phyloP scores from a whole-genome alignment of 306 rosid genomes.

The Rosa rugosa region DNA sequence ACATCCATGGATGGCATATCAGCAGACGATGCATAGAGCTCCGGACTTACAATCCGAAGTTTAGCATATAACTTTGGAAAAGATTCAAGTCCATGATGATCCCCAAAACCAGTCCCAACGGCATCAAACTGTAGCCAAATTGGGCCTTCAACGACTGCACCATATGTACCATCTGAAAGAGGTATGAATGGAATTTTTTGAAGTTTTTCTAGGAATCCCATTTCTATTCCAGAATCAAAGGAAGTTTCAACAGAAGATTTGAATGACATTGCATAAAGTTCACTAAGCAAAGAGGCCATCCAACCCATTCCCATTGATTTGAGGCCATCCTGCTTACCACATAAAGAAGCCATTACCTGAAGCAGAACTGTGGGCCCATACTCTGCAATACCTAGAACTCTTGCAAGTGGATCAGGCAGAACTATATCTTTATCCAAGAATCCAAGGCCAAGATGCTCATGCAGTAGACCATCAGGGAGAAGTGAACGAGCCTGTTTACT shows the following conservation, averaged over 20 bases:
- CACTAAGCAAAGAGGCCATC: constrained; percentile 69
- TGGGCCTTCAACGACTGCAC: constrained; percentile 69
- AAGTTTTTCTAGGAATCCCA: constrained; percentile 47
- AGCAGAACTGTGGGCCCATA: constrained; percentile 75
- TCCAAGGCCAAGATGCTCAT: constrained; percentile 78
- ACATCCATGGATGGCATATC: constrained; percentile 44
- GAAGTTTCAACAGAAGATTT: constrained; percentile 45
- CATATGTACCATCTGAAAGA: constrained; percentile 85
- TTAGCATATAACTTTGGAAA: constrained; percentile 69
- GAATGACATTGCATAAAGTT: constrained; percentile 46
- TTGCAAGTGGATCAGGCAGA: constrained; percentile 65
- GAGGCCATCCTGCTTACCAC: constrained; percentile 42
- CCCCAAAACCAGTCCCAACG: constrained; percentile 46
- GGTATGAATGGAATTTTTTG: constrained; percentile 63
- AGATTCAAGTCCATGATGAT: constrained; percentile 55
- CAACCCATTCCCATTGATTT: constrained; percentile 64
- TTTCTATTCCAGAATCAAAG: constrained; percentile 38
- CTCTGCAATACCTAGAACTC: constrained; percentile 79
- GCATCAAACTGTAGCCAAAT: constrained; percentile 77
- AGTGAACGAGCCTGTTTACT: constrained; percentile 61
- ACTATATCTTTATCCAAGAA: constrained; percentile 63
- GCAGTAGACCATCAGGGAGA: constrained; percentile 65
- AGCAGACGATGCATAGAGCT: constrained; percentile 50
- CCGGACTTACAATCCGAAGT: constrained; percentile 69
- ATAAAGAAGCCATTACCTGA: constrained; percentile 54